Evolutionary conservation across 441 rosid genomes (phyloP).

Genomic region (Pelargonium australe): DNA sequence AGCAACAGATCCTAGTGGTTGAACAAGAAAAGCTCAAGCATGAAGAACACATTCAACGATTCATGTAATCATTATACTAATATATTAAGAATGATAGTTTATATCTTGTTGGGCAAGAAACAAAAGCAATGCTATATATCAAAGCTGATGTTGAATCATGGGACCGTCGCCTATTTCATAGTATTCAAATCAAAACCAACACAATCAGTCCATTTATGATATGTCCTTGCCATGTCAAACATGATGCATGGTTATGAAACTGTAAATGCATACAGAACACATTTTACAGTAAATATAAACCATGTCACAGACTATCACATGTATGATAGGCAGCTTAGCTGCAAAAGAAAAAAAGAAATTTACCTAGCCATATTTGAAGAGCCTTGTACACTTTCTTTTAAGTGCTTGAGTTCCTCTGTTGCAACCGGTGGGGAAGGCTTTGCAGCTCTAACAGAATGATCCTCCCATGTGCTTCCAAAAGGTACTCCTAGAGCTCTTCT

Average conservation of each 20-base stretch:
- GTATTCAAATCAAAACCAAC: not conserved
- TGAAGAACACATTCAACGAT: not conserved
- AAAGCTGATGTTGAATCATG: not conserved
- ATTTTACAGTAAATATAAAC: not conserved
- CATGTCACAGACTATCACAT: not conserved
- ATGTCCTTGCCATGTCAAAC: not conserved
- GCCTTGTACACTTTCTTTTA: conserved; percentile 33
- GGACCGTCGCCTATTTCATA: not conserved
- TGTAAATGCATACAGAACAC: not conserved
- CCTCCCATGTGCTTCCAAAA: conserved; percentile 31
- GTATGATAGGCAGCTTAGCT: not conserved
- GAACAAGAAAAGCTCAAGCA: not conserved
- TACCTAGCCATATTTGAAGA: conserved; percentile 45
- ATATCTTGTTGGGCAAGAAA: not conserved
- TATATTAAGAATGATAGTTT: not conserved
- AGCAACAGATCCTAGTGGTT: not conserved
- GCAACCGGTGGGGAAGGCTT: conserved; percentile 39
- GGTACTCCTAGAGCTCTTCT: conserved; percentile 43
- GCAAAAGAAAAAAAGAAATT: conserved; percentile 1
- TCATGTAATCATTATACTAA: not conserved
- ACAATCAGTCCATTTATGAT: conserved; percentile 3
- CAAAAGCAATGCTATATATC: not conserved
- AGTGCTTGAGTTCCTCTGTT: conserved; percentile 45
- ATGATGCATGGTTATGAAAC: not conserved
- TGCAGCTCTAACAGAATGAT: conserved; percentile 40